These are phyloP conservation scores for Dactylonectria estremocensis DNA, from an alignment of 2,329 filamentous ascomycete genomes.

Conservation along the genomic window DNA sequence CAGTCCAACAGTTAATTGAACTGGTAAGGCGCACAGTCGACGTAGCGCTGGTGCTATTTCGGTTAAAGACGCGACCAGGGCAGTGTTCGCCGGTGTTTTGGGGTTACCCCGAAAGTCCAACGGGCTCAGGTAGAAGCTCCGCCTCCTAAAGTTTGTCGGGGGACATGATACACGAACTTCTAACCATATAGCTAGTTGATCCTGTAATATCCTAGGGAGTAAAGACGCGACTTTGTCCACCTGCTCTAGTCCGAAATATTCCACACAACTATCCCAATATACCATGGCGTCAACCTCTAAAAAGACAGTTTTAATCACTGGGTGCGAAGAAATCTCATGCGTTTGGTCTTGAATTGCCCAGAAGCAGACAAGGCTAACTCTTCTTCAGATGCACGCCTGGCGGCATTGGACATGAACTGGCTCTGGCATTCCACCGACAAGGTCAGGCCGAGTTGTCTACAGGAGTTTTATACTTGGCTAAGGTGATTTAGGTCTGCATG, in stretches of 20 bases:
- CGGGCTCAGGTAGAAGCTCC: not conserved
- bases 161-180: not conserved
- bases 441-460: not conserved
- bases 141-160: not conserved
- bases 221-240: not conserved
- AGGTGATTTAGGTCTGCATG: not conserved
- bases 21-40: too few species aligned
- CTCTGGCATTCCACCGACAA: not conserved
- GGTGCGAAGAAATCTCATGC: not conserved
- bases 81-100: too few species aligned
- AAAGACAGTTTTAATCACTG: not conserved
- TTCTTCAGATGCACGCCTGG: not conserved
- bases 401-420: not conserved
- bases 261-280: not conserved
- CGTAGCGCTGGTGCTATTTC: too few species aligned
- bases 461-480: not conserved
- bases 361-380: not conserved
- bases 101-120: too few species aligned
- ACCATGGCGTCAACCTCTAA: not conserved
- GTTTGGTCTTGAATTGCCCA: not conserved
- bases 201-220: not conserved
- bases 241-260: not conserved
- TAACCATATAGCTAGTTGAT: not conserved
- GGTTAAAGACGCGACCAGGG: too few species aligned
- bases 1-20: too few species aligned